Evolutionary conservation across 768 basidiomycete genomes (phyloP).

Genomic region (Rhodocollybia butyracea): DNA sequence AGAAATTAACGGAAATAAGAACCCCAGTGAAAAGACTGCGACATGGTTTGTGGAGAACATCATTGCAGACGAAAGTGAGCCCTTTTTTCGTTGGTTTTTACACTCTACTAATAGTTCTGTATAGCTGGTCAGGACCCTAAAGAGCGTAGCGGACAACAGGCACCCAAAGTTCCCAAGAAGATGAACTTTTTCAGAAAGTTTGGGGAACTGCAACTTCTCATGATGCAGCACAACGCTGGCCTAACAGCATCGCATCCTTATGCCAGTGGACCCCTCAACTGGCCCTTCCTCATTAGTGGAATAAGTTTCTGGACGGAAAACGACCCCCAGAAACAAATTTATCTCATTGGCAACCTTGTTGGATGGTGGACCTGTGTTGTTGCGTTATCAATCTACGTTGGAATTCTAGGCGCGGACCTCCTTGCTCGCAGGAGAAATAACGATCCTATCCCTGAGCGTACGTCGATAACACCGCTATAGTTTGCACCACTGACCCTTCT

Average conservation of each 20-base stretch:
- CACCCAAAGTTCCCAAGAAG: slow-evolving; percentile 67
- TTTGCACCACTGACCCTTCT: slow-evolving; percentile 10
- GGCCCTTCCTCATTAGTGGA: slow-evolving; percentile 95
- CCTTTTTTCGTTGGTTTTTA: background rate
- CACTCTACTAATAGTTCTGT: slow-evolving; percentile 9
- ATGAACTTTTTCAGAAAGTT: slow-evolving; percentile 96
- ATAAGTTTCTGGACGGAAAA: slow-evolving; percentile 98
- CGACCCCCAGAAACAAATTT: slow-evolving; percentile 86
- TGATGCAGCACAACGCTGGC: slow-evolving; percentile 99
- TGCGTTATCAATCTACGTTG: slow-evolving; percentile 82
- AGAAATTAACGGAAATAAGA: slow-evolving; percentile 98
- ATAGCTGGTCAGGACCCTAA: slow-evolving; percentile 53
- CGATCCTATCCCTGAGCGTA: slow-evolving; percentile 85
- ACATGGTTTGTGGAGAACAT: slow-evolving; percentile 91
- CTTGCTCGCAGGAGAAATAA: slow-evolving; percentile 82
- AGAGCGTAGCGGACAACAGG: slow-evolving; percentile 48
- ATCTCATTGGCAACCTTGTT: slow-evolving; percentile 90
- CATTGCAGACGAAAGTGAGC: slow-evolving; percentile 66
- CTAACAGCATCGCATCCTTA: slow-evolving; percentile 97
- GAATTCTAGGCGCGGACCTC: slow-evolving; percentile 86
- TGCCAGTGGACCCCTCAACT: slow-evolving; percentile 92
- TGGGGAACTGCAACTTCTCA: slow-evolving; percentile 86
- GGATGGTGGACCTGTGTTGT: slow-evolving; percentile 95
- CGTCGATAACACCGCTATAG: slow-evolving; percentile 29
- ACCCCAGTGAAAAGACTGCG: slow-evolving; percentile 72